Conservation (phyloP, 768 basidiomycete genomes). For the Boletus reticulatus region DNA sequence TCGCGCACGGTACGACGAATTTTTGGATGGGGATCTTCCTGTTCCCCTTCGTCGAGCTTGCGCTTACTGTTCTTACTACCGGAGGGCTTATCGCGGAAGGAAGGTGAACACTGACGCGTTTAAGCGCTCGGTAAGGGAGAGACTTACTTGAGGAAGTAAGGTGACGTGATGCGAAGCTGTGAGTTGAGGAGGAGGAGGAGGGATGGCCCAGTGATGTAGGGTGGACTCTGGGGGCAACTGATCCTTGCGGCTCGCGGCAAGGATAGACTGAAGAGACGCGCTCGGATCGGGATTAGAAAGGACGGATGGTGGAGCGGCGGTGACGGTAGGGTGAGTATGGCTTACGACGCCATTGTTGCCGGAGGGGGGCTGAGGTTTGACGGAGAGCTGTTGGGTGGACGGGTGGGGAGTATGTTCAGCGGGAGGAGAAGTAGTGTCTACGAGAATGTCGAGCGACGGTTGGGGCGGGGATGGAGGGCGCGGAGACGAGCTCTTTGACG, state of each 20-base stretch:
- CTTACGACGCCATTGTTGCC: conserved; percentile 25
- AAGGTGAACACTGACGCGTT: conserved; percentile 25
- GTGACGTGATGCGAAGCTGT: conserved; percentile 27
- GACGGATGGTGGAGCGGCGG: conserved; percentile 31
- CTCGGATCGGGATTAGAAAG: conserved; percentile 37
- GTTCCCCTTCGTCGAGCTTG: conserved; percentile 64
- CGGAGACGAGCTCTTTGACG: conserved; percentile 44
- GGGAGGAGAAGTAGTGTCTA: conserved; percentile 29
- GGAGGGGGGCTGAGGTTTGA: conserved; percentile 21
- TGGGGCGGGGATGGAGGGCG: conserved; percentile 43
- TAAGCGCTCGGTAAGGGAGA: conserved; percentile 27
- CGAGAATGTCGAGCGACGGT: conserved; percentile 39
- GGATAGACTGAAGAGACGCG: conserved; percentile 41
- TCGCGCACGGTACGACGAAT: conserved; percentile 84
- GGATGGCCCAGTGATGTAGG: conserved; percentile 40
- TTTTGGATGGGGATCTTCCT: conserved; percentile 67
- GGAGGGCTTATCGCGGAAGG: conserved; percentile 25
- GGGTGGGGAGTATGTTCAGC: conserved; percentile 32
- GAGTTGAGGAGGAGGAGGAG: conserved; percentile 31
- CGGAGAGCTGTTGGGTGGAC: conserved; percentile 32
- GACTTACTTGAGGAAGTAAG: conserved; percentile 40
- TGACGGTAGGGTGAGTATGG: conserved; percentile 31
- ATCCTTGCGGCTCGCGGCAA: conserved; percentile 34
- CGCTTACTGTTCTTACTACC: conserved; percentile 59
- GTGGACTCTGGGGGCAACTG: conserved; percentile 26